phyloP scores from a whole-genome alignment of 768 basidiomycete species.

The Trametes punicea region DNA sequence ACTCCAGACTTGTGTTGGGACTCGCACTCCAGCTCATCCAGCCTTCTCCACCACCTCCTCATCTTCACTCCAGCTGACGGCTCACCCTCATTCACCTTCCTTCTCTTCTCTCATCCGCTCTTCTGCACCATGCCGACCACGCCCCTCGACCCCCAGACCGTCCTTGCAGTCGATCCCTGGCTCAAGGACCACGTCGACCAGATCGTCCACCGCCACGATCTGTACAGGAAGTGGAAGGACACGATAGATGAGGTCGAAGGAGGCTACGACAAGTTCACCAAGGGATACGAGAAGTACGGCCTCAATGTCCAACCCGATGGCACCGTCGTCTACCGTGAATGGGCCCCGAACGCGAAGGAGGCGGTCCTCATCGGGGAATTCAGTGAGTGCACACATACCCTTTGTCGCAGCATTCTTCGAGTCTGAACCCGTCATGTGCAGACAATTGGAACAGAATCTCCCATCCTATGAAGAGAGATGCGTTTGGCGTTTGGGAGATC shows the following conservation, averaged over 20 bases:
- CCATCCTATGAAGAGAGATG: constrained; percentile 81
- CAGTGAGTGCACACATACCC: constrained; percentile 60
- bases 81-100: neutral
- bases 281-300: constrained; percentile 78
- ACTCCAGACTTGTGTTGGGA: constrained; percentile 1
- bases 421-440: constrained; percentile 30
- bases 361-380: constrained; percentile 93
- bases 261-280: constrained; percentile 74
- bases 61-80: neutral
- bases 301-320: constrained; percentile 67
- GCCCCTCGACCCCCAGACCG: constrained; percentile 49
- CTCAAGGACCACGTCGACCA: constrained; percentile 70
- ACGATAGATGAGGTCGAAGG: constrained; percentile 76
- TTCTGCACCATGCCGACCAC: constrained; percentile 15
- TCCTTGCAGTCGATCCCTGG: constrained; percentile 67
- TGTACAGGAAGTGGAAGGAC: constrained; percentile 73
- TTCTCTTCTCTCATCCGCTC: neutral
- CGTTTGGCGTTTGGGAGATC: constrained; percentile 90
- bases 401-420: neutral
- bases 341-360: constrained; percentile 88
- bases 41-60: neutral
- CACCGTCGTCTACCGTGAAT: constrained; percentile 84
- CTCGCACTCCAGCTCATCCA: neutral
- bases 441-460: constrained; percentile 86
- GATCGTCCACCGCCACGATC: constrained; percentile 65